phyloP scores from a whole-genome alignment of 2,329 filamentous ascomycete species.

The Gremmenia infestans region DNA sequence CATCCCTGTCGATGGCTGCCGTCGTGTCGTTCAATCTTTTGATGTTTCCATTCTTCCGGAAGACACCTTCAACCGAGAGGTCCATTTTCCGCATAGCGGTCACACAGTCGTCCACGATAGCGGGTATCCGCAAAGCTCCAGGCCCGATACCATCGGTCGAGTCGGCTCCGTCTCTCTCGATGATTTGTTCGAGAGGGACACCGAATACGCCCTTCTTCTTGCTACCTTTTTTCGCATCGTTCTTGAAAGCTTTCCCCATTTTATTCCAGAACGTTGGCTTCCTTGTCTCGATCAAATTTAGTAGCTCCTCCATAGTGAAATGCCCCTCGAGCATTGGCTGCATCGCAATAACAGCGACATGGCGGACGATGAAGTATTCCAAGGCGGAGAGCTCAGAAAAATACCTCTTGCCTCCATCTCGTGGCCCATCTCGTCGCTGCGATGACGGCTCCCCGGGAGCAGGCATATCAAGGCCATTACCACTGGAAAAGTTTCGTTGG shows the following conservation, averaged over 20 bases:
- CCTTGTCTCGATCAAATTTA: slow-evolving; percentile 87
- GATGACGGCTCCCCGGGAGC: slow-evolving; percentile 47
- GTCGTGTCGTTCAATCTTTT: slow-evolving; percentile 84
- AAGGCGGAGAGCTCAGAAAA: slow-evolving; percentile 94
- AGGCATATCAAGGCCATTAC: slow-evolving; percentile 44
- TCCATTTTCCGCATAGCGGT: slow-evolving; percentile 98
- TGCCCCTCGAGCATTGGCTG: slow-evolving; percentile 84
- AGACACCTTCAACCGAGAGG: slow-evolving; percentile 96
- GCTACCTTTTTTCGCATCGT: slow-evolving; percentile 67
- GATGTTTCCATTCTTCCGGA: slow-evolving; percentile 99
- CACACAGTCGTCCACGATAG: slow-evolving; percentile 91
- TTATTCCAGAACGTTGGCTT: slow-evolving; percentile 98
- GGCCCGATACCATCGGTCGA: slow-evolving; percentile 97
- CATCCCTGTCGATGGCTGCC: slow-evolving; percentile 79
- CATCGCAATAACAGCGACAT: slow-evolving; percentile 92
- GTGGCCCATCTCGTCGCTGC: slow-evolving; percentile 28
- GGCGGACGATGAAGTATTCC: slow-evolving; percentile 95
- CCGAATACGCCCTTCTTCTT: slow-evolving; percentile 96
- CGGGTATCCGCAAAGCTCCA: slow-evolving; percentile 82
- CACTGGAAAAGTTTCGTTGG: slow-evolving; percentile 59
- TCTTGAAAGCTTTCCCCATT: slow-evolving; percentile 93
- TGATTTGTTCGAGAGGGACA: slow-evolving; percentile 78
- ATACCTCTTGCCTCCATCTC: slow-evolving; percentile 61
- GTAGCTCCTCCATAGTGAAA: slow-evolving; percentile 89
- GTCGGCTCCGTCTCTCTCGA: slow-evolving; percentile 91